These are phyloP conservation scores for Apiotrichum sp. DNA, from an alignment of 1,284 basidiomycete species.

Conservation along the genomic window DNA sequence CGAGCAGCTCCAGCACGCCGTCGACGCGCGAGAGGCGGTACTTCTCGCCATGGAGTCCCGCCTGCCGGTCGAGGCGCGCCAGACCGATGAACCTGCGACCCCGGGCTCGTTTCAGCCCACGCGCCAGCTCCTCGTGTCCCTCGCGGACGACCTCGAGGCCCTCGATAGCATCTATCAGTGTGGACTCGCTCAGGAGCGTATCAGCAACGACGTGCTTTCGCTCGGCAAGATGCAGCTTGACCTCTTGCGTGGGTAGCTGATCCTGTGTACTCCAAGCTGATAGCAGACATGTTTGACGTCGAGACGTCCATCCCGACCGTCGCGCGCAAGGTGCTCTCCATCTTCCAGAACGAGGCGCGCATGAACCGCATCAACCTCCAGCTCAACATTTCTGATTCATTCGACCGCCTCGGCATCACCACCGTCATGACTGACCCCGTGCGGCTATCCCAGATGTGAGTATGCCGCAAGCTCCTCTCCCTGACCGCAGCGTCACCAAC, in stretches of 20 bases:
- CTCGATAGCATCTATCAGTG: constrained; percentile 23
- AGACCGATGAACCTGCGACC: background rate
- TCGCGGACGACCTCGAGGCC: constrained; percentile 18
- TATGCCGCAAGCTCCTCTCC: background rate
- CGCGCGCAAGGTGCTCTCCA: constrained; percentile 26
- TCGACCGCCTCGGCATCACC: constrained; percentile 7
- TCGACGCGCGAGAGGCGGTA: background rate
- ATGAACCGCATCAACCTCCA: constrained; percentile 31
- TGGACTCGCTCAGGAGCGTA: constrained; percentile 42
- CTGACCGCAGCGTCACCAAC: constrained; percentile 19
- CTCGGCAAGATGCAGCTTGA: constrained; percentile 42
- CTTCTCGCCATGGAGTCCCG: background rate
- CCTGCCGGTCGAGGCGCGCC: background rate
- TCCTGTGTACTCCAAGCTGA: background rate
- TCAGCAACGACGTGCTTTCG: constrained; percentile 44
- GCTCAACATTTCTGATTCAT: constrained; percentile 1
- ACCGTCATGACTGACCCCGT: constrained; percentile 25
- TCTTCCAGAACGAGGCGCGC: constrained; percentile 39
- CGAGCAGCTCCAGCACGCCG: constrained; percentile 26
- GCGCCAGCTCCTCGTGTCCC: constrained; percentile 11
- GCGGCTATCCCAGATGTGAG: constrained; percentile 24
- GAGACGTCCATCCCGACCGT: constrained; percentile 30
- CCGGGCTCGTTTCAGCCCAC: constrained; percentile 6
- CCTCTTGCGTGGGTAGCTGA: constrained; percentile 4
- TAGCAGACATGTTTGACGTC: constrained; percentile 19